Base-by-base conservation (phyloP, 768 basidiomycete species). In the Psilocybe tampanensis region DNA sequence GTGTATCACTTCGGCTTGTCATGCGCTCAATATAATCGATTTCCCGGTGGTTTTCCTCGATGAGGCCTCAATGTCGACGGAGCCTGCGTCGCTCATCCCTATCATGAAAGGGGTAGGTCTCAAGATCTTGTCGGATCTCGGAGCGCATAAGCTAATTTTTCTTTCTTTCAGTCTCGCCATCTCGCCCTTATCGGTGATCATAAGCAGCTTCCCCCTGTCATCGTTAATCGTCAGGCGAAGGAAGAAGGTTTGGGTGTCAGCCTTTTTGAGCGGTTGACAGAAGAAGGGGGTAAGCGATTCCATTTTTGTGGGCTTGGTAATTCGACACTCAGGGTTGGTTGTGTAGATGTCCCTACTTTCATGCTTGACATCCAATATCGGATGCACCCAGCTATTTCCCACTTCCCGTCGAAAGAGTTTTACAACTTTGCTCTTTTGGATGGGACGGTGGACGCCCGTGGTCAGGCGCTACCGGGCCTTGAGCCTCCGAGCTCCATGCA, bases 361-460 rank as follows among this genome's bases (percentile, higher is more conserved):
- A 95, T 95, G 89, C 84, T 98, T 55, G 89, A 96, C 66, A 81
- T 85, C n/a, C 95, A 98, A 72, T 98, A 97, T 65, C 87, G 95
- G 33, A 98, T 98, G 95, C 94, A 95, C 64, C 95, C 95, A 12
- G 77, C 78, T 34, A 94, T 98, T 63, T 92, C 95, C 1, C 79
- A 79, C 19, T 98, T 98, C 76, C 94, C 95, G 9, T 86, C 90
- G 34, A 68, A 76, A 23, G 88, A 93, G 58, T 97, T 97, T 69
- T 98, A 98, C 74, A 75, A 85, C 42, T 76, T 77, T 23, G 76
- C 80, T 1, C 68, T 97, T 44, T 78, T 76, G 41, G 89, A 96
- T 68, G 94, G 94, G 15, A 94, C 92, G 1, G 80, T 89, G 21
- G 84, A 87, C 58, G 67, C 62, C 4, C 59, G 56, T 26, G 81